Percentiles rank a stretch among this genome's conserved stretches.
Conservation (phyloP, 2,329 filamentous ascomycete species). For the Capronia epimyces region DNA sequence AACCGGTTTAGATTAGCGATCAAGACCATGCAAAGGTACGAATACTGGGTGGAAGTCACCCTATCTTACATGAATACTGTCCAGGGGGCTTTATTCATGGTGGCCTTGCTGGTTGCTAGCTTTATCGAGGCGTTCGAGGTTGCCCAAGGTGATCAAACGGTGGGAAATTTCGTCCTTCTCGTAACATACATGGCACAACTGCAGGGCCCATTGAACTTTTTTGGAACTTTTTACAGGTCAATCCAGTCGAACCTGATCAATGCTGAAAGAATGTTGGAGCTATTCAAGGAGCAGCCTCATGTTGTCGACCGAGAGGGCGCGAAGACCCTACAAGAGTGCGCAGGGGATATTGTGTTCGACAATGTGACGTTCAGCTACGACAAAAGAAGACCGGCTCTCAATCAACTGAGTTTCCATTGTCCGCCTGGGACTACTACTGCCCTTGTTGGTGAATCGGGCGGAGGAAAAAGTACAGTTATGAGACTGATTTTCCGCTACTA, state of each 20-base stretch:
- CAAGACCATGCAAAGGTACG: constrained; percentile 63
- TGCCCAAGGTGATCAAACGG: constrained; percentile 56
- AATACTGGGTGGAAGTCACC: constrained; percentile 70
- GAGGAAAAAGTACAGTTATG: constrained; percentile 95
- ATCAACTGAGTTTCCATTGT: constrained; percentile 79
- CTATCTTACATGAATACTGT: constrained; percentile 75
- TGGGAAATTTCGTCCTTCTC: constrained; percentile 67
- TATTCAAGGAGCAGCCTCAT: constrained; percentile 93
- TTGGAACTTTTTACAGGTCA: constrained; percentile 90
- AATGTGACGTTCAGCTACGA: constrained; percentile 91
- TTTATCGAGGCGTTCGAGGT: constrained; percentile 74
- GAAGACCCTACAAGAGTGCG: constrained; percentile 58
- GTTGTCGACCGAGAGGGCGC: constrained; percentile 73
- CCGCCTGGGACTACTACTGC: constrained; percentile 87
- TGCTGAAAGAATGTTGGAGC: constrained; percentile 84
- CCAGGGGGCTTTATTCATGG: constrained; percentile 74
- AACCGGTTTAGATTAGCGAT: constrained; percentile 67
- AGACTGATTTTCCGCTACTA: constrained; percentile 95
- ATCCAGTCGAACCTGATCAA: constrained; percentile 98
- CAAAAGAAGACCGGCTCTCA: constrained; percentile 73
- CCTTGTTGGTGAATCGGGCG: constrained; percentile 91
- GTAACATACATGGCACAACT: constrained; percentile 75
- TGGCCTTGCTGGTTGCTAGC: constrained; percentile 65
- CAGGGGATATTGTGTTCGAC: constrained; percentile 78
- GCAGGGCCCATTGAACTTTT: constrained; percentile 76